Percentiles rank a stretch among this genome's conserved stretches.
Evolutionary conservation across 2,329 filamentous ascomycete genomes (phyloP).

Genomic region (Penicillium occitanis): DNA sequence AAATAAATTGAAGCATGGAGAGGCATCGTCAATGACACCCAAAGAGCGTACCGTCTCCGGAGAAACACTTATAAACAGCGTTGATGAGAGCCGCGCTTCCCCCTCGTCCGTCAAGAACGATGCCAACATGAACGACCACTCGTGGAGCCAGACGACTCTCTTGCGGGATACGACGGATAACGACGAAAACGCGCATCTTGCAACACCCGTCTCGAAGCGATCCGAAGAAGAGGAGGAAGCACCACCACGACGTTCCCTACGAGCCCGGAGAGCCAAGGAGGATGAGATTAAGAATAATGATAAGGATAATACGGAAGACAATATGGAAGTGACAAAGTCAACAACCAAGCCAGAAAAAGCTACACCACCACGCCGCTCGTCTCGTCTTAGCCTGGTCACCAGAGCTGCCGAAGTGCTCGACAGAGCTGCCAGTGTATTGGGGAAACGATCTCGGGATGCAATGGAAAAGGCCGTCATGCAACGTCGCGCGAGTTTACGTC

Average conservation of each 20-base stretch:
- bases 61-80: constrained; percentile 44
- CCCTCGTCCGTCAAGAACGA: constrained; percentile 42
- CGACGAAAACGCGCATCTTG: constrained; percentile 32
- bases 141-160: constrained; percentile 30
- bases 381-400: constrained; percentile 45
- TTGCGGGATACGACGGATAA: constrained; percentile 25
- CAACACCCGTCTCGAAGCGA: constrained; percentile 38
- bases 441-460: constrained; percentile 61
- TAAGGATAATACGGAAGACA: neutral
- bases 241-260: constrained; percentile 33
- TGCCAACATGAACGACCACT: constrained; percentile 42
- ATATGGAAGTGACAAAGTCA: constrained; percentile 21
- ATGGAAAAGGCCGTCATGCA: constrained; percentile 60
- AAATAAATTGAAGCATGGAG: constrained; percentile 23
- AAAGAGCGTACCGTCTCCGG: constrained; percentile 31
- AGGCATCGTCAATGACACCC: constrained; percentile 26
- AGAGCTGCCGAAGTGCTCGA: constrained; percentile 47
- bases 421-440: constrained; percentile 54
- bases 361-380: constrained; percentile 42
- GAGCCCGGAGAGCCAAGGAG: constrained; percentile 34
- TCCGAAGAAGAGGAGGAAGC: constrained; percentile 33
- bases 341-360: constrained; percentile 24
- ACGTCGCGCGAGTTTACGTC: constrained; percentile 60
- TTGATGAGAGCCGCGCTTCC: constrained; percentile 35
- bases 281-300: constrained; percentile 24